phyloP scores from a whole-genome alignment of 306 rosid species.

The Cicer cuneatum region DNA sequence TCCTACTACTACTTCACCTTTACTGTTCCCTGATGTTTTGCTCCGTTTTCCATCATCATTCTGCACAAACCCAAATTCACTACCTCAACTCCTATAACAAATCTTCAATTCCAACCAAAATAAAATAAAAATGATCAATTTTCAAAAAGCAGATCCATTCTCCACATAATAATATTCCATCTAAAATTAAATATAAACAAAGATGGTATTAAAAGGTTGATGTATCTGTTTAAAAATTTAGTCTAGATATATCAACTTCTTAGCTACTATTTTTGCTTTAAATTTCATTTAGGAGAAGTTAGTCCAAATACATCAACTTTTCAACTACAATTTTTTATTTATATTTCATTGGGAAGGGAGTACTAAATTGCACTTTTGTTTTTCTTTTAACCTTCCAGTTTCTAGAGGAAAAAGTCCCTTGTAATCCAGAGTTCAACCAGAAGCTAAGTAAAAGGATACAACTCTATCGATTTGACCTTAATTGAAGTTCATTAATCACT shows the following conservation, averaged over 20 bases:
- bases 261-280: no score
- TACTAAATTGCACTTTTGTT: no score
- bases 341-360: no score
- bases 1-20: conserved; percentile 50
- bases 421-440: background rate
- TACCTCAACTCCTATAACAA: conserved; percentile 13
- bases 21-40: conserved; percentile 54
- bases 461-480: background rate
- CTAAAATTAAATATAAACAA: no score
- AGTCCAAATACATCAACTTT: no score
- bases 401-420: background rate
- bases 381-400: background rate
- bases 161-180: background rate
- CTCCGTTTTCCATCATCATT: conserved; percentile 64
- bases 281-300: no score
- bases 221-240: no score
- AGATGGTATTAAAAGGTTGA: no score
- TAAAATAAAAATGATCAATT: background rate
- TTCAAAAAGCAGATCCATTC: conserved; percentile 34
- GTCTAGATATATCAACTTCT: no score
- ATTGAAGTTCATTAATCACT: background rate
- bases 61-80: conserved; percentile 52
- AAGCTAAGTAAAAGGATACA: background rate
- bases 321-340: no score
- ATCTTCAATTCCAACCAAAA: conserved; percentile 21